These are phyloP conservation scores for Epicoccum sorghinum DNA, from an alignment of 2,329 filamentous ascomycete species.

Conservation along the genomic window DNA sequence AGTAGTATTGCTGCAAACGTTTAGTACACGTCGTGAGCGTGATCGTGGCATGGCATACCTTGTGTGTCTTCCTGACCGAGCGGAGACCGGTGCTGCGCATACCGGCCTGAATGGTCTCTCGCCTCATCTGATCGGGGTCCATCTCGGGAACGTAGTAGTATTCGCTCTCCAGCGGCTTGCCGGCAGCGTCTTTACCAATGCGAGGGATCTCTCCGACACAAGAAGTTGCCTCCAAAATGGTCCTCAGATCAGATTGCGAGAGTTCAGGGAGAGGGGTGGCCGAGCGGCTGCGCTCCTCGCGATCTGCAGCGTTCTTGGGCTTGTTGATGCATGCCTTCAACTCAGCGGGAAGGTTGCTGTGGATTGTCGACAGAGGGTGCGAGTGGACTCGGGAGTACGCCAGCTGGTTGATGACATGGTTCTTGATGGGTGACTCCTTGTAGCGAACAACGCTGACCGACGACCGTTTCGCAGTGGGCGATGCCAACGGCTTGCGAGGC, in stretches of 20 bases:
- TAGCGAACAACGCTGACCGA: conserved; percentile 33
- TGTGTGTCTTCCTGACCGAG: conserved; percentile 92
- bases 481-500: conserved; percentile 32
- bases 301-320: conserved; percentile 26
- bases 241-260: conserved; percentile 62
- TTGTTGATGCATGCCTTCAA: conserved; percentile 48
- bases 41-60: conserved; percentile 65
- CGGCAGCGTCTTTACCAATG: conserved; percentile 94
- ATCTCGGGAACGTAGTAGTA: conserved; percentile 94
- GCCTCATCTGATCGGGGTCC: conserved; percentile 78
- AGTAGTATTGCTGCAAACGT: conserved; percentile 69
- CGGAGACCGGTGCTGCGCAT: conserved; percentile 87
- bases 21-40: conserved; percentile 16
- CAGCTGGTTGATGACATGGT: conserved; percentile 93
- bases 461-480: conserved; percentile 41
- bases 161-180: conserved; percentile 91
- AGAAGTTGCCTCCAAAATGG: conserved; percentile 72
- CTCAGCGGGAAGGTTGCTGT: conserved; percentile 79
- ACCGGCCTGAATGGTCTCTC: conserved; percentile 82
- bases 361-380: conserved; percentile 85
- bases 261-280: conserved; percentile 37
- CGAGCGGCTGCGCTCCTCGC: conserved; percentile 21
- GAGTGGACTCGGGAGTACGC: conserved; percentile 93
- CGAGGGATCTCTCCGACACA: conserved; percentile 89
- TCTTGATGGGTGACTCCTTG: conserved; percentile 63